Conservation (phyloP, 2,329 filamentous ascomycete species). For the Pseudocercospora vitis region DNA sequence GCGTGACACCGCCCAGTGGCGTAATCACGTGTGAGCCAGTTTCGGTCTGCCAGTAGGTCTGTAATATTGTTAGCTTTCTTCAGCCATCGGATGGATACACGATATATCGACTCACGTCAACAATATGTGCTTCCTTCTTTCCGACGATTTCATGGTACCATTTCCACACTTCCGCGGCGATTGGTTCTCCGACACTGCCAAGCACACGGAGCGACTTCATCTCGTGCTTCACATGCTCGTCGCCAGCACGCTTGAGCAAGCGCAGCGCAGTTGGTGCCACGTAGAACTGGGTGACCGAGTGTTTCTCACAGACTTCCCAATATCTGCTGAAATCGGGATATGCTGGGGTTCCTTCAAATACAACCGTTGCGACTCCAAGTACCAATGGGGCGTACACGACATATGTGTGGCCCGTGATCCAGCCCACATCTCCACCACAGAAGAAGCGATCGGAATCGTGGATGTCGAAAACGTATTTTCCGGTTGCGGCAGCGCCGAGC, state of each 20-base stretch:
- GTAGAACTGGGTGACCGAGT: constrained; percentile 96
- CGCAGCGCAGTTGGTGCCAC: constrained; percentile 93
- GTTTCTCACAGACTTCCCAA: constrained; percentile 97
- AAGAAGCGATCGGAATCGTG: constrained; percentile 93
- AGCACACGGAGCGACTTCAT: constrained; percentile 89
- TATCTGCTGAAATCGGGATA: constrained; percentile 98
- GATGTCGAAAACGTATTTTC: constrained; percentile 98
- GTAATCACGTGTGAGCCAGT: constrained; percentile 96
- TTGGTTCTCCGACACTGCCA: constrained; percentile 94
- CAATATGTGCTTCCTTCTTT: constrained; percentile 87
- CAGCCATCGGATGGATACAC: background rate
- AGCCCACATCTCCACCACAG: constrained; percentile 96
- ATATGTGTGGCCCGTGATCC: constrained; percentile 99
- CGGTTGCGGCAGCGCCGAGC: constrained; percentile 87
- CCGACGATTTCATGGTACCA: constrained; percentile 98
- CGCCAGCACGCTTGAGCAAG: constrained; percentile 89
- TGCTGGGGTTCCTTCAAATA: constrained; percentile 96
- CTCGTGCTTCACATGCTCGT: constrained; percentile 84
- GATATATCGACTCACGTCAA: constrained; percentile 78
- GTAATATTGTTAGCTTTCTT: constrained; percentile 26
- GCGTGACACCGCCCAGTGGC: constrained; percentile 86
- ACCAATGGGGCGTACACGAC: constrained; percentile 95
- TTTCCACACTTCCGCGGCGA: constrained; percentile 98
- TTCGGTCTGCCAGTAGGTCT: constrained; percentile 99
- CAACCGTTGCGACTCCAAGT: constrained; percentile 88